These are phyloP conservation scores for Afroboletus lepidellus DNA, from an alignment of 1,284 basidiomycete genomes.

Conservation along the genomic window DNA sequence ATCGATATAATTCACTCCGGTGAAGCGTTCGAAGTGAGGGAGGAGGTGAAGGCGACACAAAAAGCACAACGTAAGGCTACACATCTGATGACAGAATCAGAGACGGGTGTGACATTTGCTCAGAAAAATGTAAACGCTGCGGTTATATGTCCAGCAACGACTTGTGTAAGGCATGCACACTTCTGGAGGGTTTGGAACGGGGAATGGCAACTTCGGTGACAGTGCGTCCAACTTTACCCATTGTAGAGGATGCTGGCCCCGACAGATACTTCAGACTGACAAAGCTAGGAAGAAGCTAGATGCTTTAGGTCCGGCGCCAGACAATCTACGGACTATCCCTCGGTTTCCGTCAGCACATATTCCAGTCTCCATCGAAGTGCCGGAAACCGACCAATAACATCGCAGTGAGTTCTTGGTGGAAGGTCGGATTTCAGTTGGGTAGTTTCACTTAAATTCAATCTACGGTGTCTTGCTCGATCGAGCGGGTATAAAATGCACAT, in stretches of 20 bases:
- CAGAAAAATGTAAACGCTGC: constrained; percentile 86
- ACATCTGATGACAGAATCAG: not conserved
- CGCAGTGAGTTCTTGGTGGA: not conserved
- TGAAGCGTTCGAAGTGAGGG: constrained; percentile 81
- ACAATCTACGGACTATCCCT: constrained; percentile 66
- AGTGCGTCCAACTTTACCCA: constrained; percentile 44
- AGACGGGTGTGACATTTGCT: constrained; percentile 1
- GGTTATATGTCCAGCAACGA: constrained; percentile 93
- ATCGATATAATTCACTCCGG: constrained; percentile 98
- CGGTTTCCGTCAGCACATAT: constrained; percentile 47
- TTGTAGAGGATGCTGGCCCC: not conserved
- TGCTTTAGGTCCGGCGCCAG: constrained; percentile 54
- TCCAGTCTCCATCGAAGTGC: constrained; percentile 28
- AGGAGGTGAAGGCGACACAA: constrained; percentile 74
- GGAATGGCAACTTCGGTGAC: constrained; percentile 68
- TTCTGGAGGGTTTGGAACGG: constrained; percentile 88
- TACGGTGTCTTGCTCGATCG: not conserved
- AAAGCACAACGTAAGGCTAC: constrained; percentile 70
- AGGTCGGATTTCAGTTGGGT: not conserved
- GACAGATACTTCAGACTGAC: constrained; percentile 45
- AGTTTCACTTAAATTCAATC: constrained; percentile 2
- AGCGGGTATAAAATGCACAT: not conserved
- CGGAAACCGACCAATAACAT: constrained; percentile 12
- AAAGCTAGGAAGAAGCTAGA: constrained; percentile 61
- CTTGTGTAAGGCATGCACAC: constrained; percentile 89